Evolutionary conservation across 129 eudicot genomes (phyloP), one percentile per base, ranked within the genome.

Genomic region (Escallonia herrerae): DNA sequence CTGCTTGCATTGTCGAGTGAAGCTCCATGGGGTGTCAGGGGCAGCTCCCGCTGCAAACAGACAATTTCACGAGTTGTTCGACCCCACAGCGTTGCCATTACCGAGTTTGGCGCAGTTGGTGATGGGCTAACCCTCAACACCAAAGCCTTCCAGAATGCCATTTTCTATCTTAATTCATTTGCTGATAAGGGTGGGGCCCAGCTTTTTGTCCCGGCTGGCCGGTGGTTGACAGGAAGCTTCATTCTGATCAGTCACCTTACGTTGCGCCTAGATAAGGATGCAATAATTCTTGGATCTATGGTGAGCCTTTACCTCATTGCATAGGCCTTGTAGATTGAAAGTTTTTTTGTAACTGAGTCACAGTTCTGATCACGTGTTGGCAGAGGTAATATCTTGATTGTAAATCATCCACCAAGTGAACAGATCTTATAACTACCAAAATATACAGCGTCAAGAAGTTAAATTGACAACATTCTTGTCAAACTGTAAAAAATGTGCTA

Each of bases 171-270:
- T 12, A 65, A 65, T 49, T 65, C 69, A 65, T 65, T 65, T 65
- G 47, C 69, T 51, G 69, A 65, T 39, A 65, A 65, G 60, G 69
- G 69, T 0, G 69, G 69, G 48, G 69, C 69, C 40, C 58, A 65
- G 39, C 69, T 65, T 51, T 65, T 48, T 50, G 69, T 65, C 47
- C 69, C 69, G 13, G 69, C 55, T 47, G 69, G 69, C 40, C 58
- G 59, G 48, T 65, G 69, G 69, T 50, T 65, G 69, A 65, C 69
- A 40, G 69, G 69, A 65, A 65, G 69, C 69, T 65, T 65, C 59
- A 65, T 49, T 43, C 69, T 65, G 8, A 65, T 65, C 58, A 65
- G 69, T 65, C 69, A 65, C 42, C 56, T 65, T 38, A 65, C 69
- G 3, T 40, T 65, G 60, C 59, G 47, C 46, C 50, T 65, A n/a